These are phyloP conservation scores for Excoecaria cochinchinensis DNA, from an alignment of 345 rosid species.

Conservation along the genomic window DNA sequence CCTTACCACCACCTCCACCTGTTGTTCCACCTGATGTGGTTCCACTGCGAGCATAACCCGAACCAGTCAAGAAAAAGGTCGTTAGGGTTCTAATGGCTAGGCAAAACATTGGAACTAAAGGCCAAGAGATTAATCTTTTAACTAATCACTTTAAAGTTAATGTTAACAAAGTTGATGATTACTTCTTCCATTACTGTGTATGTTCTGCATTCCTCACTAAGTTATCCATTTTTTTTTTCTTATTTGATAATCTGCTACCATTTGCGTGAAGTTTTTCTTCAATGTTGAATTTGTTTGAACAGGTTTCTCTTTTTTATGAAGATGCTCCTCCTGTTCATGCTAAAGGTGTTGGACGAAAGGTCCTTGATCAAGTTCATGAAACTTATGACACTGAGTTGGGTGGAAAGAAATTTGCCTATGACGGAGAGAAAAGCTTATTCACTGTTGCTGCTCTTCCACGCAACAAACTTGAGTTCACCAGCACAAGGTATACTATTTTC, in stretches of 20 bases:
- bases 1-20: constrained; percentile 68
- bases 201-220: constrained; percentile 8
- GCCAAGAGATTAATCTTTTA: constrained; percentile 51
- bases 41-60: constrained; percentile 38
- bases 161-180: constrained; percentile 43
- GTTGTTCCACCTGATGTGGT: constrained; percentile 45
- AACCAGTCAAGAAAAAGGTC: constrained; percentile 45
- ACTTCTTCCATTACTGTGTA: constrained; percentile 82
- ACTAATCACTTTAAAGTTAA: constrained; percentile 88
- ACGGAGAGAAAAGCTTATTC: constrained; percentile 83
- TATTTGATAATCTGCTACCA: background rate
- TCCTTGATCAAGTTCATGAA: constrained; percentile 65
- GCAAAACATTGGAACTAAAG: constrained; percentile 57
- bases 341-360: constrained; percentile 68
- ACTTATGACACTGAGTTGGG: constrained; percentile 56
- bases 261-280: background rate
- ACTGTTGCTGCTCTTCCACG: constrained; percentile 72
- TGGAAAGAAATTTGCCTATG: constrained; percentile 79
- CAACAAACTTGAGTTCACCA: constrained; percentile 75
- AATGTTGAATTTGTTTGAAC: background rate
- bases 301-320: constrained; percentile 72
- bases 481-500: too few relatives aligned
- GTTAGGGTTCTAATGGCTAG: constrained; percentile 58
- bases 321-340: constrained; percentile 81
- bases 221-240: background rate